Evolutionary conservation across 148 eudicot genomes (phyloP).

Genomic region (Rheum nobile): DNA sequence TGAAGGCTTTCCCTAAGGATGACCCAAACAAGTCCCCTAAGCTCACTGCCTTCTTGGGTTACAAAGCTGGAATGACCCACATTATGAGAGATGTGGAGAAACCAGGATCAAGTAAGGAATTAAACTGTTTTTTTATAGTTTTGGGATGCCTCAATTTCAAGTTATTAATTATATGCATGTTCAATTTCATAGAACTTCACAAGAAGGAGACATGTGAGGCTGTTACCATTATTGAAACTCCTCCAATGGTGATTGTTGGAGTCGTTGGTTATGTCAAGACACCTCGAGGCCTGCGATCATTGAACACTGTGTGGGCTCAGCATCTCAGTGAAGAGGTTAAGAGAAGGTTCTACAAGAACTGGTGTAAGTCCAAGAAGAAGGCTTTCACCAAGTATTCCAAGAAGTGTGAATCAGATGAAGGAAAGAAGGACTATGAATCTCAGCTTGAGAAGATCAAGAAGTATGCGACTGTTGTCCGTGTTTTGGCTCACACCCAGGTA

Average conservation of each 20-base stretch:
- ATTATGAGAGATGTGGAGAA: too few species aligned
- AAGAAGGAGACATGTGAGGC: slow-evolving; percentile 87
- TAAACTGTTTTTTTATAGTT: not conserved
- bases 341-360: slow-evolving; percentile 65
- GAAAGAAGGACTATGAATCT: too few species aligned
- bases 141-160: not conserved
- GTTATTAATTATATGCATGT: not conserved
- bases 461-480: slow-evolving; percentile 55
- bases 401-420: too few species aligned
- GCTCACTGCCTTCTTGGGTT: too few species aligned
- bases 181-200: slow-evolving; percentile 44
- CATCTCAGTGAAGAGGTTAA: slow-evolving; percentile 58
- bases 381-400: too few species aligned
- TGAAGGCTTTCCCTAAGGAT: slow-evolving; percentile 77
- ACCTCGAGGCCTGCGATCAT: slow-evolving; percentile 51
- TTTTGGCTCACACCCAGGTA: slow-evolving; percentile 86
- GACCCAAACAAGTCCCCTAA: slow-evolving; percentile 61
- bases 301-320: slow-evolving; percentile 71
- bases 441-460: slow-evolving; percentile 70
- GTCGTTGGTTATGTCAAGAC: too few species aligned
- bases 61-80: too few species aligned
- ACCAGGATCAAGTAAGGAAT: too few species aligned
- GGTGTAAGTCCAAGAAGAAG: too few species aligned
- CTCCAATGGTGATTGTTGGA: too few species aligned
- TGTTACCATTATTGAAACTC: slow-evolving; percentile 64